A percentile compares a stretch with the other conserved stretches of the same genome.
phyloP scores from a whole-genome alignment of 2,329 filamentous ascomycete genomes.

The Trichoderma sp. region DNA sequence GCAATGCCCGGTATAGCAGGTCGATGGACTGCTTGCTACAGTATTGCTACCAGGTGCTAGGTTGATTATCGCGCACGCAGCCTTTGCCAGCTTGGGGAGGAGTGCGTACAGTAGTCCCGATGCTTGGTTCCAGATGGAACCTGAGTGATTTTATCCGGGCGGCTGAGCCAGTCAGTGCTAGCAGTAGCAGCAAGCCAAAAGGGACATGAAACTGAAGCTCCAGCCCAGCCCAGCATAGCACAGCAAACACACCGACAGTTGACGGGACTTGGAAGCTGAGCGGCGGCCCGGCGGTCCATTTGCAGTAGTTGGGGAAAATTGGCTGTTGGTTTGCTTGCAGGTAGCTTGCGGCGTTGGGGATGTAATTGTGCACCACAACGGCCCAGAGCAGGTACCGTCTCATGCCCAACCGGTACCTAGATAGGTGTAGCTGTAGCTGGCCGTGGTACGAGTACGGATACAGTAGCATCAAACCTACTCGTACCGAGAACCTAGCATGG shows the following conservation, averaged over 20 bases:
- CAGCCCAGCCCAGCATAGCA: neutral
- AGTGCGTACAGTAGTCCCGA: slow-evolving; percentile 16
- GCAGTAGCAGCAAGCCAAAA: neutral
- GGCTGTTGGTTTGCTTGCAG: neutral
- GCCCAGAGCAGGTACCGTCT: neutral
- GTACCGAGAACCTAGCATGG: neutral
- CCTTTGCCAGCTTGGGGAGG: slow-evolving; percentile 18
- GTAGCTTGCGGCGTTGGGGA: neutral
- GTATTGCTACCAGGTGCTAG: neutral
- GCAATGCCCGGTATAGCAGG: neutral
- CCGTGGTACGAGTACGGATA: neutral
- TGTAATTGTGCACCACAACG: neutral
- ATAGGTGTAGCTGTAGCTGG: neutral
- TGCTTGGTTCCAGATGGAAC: slow-evolving; percentile 17
- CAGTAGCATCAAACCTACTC: neutral
- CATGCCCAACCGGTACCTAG: neutral
- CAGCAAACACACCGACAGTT: neutral
- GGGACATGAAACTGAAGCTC: neutral
- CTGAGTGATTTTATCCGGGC: slow-evolving; percentile 21
- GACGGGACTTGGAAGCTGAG: neutral
- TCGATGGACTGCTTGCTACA: neutral
- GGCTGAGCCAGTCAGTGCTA: slow-evolving; percentile 4
- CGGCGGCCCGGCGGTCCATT: neutral
- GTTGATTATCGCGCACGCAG: slow-evolving; percentile 12
- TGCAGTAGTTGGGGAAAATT: neutral